Base-by-base conservation (phyloP, 1,139 yeast genomes). In the Torulaspora pretoriensis region DNA sequence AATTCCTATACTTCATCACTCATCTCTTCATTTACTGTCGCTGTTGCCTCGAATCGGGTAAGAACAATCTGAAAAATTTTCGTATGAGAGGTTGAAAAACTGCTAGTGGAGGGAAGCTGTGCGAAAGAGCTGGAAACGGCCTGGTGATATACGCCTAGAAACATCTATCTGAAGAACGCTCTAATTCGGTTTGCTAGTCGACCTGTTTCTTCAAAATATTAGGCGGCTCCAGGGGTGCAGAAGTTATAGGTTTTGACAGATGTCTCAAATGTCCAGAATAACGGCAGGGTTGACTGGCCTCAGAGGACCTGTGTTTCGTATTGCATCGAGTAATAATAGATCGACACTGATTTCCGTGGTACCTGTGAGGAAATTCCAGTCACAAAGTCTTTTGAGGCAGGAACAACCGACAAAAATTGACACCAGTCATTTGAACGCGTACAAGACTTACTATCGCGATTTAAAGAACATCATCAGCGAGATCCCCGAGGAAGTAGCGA, bases 401-500 rank as follows among this genome's bases (percentile, higher is more conserved):
- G 38, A 40, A 17, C 38, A 35, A 23, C 45, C 10, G 17, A 12
- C 35, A 3, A 27, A 31, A 7, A 30, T 40, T 4, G 44, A 41
- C 27, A n/a, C 45, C 17, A n/a, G 49, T 6, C 56, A 57, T 39
- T 42, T 62, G 28, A 44, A 48, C 22, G 50, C 51, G 10, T 61
- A 60, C 38, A 57, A 50, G 33, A 40, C 44, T 3, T 62, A 62
- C 42, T 60, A 56, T 43, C 46, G 43, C 25, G 46, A 43, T 17
- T 42, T 61, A 33, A 54, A 53, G 43, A 35, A 40, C 8, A 51
- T 53, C 5, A 48, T 57, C 8, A 48, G 51, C 16, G 55, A 52
- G 25, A 55, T 75, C 17, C 62, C 73, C 2, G 78, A 76, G 42
- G 71, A 67, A 5, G 63, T 70, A n/a, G 80, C 81, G 8, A 55